These are phyloP conservation scores for Gelatoporia subvermispora DNA, from an alignment of 768 basidiomycete species.

Conservation along the genomic window DNA sequence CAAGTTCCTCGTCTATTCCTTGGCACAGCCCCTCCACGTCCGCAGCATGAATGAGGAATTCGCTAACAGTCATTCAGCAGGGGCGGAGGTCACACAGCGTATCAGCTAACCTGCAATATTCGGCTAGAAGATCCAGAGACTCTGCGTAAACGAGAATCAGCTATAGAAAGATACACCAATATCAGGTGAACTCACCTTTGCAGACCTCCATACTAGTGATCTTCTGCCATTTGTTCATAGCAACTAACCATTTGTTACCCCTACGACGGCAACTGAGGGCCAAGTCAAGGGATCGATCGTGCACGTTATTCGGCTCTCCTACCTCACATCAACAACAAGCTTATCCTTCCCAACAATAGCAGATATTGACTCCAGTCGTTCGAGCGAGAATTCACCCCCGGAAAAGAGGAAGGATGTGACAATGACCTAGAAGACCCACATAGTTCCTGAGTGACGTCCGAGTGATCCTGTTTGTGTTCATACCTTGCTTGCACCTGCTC, in stretches of 20 bases:
- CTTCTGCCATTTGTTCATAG: conserved; percentile 99
- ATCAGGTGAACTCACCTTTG: conserved; percentile 46
- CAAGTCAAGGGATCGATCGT: not conserved
- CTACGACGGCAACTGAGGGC: conserved; percentile 78
- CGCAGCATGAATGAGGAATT: conserved; percentile 95
- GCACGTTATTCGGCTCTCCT: conserved; percentile 11
- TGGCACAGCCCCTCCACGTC: conserved; percentile 97
- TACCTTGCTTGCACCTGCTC: conserved; percentile 88
- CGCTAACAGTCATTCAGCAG: conserved; percentile 34
- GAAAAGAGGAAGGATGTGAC: conserved; percentile 98
- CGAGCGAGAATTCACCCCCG: conserved; percentile 67
- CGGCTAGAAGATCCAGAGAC: conserved; percentile 67
- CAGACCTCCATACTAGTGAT: conserved; percentile 92
- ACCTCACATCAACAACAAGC: conserved; percentile 95
- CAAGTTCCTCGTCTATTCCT: conserved; percentile 90
- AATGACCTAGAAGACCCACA: conserved; percentile 60
- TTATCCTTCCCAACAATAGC: conserved; percentile 70
- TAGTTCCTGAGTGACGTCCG: not conserved
- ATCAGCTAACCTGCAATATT: conserved; percentile 63
- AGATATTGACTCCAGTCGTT: conserved; percentile 61
- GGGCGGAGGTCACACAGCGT: conserved; percentile 24
- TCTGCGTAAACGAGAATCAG: conserved; percentile 40
- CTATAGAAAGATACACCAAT: not conserved
- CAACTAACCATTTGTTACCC: conserved; percentile 81
- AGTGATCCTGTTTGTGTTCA: conserved; percentile 13